Conservation (phyloP, 768 basidiomycete species). For the Mycena filopes region DNA sequence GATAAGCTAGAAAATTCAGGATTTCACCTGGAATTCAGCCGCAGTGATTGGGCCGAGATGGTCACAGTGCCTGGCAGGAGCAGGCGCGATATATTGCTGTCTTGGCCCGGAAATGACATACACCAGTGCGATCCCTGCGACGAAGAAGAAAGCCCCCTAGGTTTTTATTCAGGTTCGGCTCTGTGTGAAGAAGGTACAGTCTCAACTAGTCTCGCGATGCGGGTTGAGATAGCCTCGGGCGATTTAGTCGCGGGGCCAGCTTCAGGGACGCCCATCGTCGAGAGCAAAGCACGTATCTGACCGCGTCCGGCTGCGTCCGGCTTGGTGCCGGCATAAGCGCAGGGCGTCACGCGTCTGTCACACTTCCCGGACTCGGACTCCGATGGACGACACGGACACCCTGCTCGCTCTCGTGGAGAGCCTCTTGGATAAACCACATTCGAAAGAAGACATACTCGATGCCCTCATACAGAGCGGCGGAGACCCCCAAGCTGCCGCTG, state of each 20-base stretch:
- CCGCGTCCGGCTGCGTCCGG: no score
- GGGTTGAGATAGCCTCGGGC: no score
- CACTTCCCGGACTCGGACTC: no score
- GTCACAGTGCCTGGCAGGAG: slow-evolving; percentile 18
- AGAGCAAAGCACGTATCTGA: no score
- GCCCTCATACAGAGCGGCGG: slow-evolving; percentile 67
- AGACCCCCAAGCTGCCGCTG: slow-evolving; percentile 63
- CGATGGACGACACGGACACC: slow-evolving; percentile 75
- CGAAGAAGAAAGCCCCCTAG: slow-evolving; percentile 10
- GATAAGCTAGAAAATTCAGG: no score
- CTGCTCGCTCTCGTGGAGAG: slow-evolving; percentile 76
- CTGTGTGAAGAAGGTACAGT: neutral
- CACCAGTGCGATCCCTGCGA: neutral
- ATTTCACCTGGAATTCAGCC: slow-evolving; percentile 56
- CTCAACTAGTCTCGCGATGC: slow-evolving; percentile 17
- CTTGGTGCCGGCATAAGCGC: no score
- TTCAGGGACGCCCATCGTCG: no score
- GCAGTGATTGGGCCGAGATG: slow-evolving; percentile 54
- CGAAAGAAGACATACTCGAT: slow-evolving; percentile 60
- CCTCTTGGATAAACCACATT: slow-evolving; percentile 50
- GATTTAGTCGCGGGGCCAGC: no score
- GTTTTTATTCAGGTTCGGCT: neutral
- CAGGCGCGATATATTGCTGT: neutral
- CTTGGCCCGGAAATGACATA: neutral
- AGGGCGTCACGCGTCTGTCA: no score